Conservation (phyloP, 495 filamentous ascomycete genomes). For the Penicillium antarcticum region DNA sequence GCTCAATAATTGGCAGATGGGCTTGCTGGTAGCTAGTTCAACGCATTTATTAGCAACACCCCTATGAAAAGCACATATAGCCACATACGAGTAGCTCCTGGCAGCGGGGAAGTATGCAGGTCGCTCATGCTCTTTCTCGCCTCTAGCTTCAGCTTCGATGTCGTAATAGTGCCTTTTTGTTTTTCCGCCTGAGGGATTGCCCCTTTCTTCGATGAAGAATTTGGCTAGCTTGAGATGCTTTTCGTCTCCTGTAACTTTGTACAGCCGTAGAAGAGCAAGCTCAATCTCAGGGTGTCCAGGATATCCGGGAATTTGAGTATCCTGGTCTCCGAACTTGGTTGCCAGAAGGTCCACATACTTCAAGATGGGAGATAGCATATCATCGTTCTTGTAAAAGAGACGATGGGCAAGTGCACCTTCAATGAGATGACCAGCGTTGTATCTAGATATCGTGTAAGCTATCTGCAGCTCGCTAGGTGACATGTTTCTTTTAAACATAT, state of each 20-base stretch:
- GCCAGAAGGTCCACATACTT: conserved; percentile 53
- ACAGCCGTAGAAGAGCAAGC: conserved; percentile 53
- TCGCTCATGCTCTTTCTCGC: conserved; percentile 44
- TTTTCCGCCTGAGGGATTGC: conserved; percentile 45
- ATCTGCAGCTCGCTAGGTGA: too few species aligned
- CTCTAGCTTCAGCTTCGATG: conserved; percentile 46
- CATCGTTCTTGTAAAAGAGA: conserved; percentile 46
- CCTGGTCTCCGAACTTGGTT: conserved; percentile 45
- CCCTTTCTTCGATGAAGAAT: conserved; percentile 57
- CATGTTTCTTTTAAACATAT: neutral
- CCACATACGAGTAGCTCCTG: conserved; percentile 40
- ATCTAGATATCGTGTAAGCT: conserved; percentile 27
- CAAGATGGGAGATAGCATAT: conserved; percentile 47
- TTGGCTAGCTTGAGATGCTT: conserved; percentile 47
- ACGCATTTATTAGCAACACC: neutral
- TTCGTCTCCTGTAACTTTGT: conserved; percentile 41
- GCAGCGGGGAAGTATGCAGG: conserved; percentile 40
- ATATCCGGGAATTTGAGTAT: conserved; percentile 53
- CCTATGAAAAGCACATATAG: too few species aligned
- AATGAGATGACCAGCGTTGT: conserved; percentile 58
- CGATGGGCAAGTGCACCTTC: conserved; percentile 56
- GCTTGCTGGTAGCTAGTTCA: conserved; percentile 39
- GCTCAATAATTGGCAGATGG: conserved; percentile 50
- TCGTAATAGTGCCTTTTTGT: conserved; percentile 50
- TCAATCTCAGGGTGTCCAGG: conserved; percentile 62